Evolutionary conservation across 805 yeast genomes (phyloP).

Genomic region (Cyberlindnera mycetangii): DNA sequence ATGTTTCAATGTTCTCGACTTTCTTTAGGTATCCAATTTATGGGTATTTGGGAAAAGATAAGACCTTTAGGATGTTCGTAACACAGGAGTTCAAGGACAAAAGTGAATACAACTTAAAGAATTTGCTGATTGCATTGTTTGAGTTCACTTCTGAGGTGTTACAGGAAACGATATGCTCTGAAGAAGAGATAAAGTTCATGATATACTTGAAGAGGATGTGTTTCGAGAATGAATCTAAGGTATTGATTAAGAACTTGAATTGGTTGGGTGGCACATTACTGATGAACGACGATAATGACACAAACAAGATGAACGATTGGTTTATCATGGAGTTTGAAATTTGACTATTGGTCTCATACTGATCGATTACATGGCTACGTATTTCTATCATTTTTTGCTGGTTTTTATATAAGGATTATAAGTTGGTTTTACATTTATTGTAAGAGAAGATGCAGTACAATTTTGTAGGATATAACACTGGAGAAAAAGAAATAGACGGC

Average conservation of each 20-base stretch:
- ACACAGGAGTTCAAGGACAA: constrained; percentile 23
- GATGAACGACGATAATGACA: constrained; percentile 19
- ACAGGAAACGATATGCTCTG: constrained; percentile 7
- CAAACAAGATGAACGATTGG: constrained; percentile 28
- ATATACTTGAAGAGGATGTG: constrained; percentile 22
- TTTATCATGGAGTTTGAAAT: constrained; percentile 30
- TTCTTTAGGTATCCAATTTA: constrained; percentile 25
- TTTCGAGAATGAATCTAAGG: constrained; percentile 26
- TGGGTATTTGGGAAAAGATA: constrained; percentile 17
- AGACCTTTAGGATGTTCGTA: constrained; percentile 20
- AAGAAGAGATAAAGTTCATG: constrained; percentile 18
- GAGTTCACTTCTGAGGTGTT: constrained; percentile 26
- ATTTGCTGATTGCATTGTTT: constrained; percentile 23
- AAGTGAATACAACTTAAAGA: constrained; percentile 24
- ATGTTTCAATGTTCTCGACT: constrained; percentile 19
- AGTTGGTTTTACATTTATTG: constrained; percentile 12
- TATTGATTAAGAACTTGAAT: constrained; percentile 25
- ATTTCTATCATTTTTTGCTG: constrained; percentile 2
- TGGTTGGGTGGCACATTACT: constrained; percentile 29
- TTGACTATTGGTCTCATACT: constrained; percentile 7
- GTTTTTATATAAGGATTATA: constrained; percentile 14
- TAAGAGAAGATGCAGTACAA: neutral
- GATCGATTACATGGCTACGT: neutral
- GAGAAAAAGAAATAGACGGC: too few relatives aligned
- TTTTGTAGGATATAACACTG: neutral